Percentiles rank a stretch among this genome's conserved stretches.
Conservation (phyloP, 2,329 filamentous ascomycete species). For the Pseudopithomyces chartarum region DNA sequence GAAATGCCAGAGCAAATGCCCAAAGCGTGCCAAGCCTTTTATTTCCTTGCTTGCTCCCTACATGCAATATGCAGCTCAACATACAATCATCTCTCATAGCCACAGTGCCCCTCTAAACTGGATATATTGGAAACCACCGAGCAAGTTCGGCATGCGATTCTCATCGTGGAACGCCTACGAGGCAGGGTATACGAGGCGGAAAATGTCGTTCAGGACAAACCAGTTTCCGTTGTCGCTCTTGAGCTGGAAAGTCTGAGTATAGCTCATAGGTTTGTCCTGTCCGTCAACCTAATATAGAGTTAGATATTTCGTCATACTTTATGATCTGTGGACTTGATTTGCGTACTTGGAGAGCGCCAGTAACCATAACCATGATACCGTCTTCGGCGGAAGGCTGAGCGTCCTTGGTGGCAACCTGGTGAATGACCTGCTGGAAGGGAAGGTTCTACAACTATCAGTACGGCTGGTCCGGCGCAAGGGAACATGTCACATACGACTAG, state of each 20-base stretch:
- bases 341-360: constrained; percentile 80
- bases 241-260: constrained; percentile 88
- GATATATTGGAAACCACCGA: not conserved
- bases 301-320: constrained; percentile 6
- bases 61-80: constrained; percentile 4
- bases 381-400: constrained; percentile 74
- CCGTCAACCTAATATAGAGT: constrained; percentile 72
- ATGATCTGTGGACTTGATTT: not conserved
- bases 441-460: constrained; percentile 61
- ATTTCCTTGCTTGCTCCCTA: not conserved
- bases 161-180: constrained; percentile 27
- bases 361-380: constrained; percentile 85
- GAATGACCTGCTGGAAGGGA: constrained; percentile 80
- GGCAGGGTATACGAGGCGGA: constrained; percentile 78
- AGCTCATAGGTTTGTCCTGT: constrained; percentile 85
- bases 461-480: not conserved
- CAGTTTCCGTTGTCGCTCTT: constrained; percentile 72
- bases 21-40: not conserved
- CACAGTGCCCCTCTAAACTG: not conserved
- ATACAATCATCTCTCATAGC: not conserved
- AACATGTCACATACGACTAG: constrained; percentile 65
- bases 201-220: constrained; percentile 93
- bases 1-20: not conserved
- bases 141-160: not conserved
- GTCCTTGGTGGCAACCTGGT: constrained; percentile 78